Evolutionary conservation across 805 yeast genomes (phyloP), one percentile per base, ranked within the genome.

Genomic region (Candida vartiovaarae): DNA sequence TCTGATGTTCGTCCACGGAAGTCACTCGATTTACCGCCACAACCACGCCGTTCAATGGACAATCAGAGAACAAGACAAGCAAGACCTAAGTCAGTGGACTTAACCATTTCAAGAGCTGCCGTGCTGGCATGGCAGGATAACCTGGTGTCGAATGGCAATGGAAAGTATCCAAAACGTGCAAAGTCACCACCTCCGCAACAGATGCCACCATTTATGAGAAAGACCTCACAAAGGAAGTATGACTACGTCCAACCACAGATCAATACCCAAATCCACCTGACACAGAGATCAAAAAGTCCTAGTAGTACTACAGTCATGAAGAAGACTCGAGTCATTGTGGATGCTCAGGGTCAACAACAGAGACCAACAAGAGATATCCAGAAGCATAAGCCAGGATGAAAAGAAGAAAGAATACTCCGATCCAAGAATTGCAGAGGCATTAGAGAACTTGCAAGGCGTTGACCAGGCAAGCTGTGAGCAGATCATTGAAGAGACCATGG

Each of bases 401-500:
- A 38, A 35, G 23, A 36, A 29, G 8, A 50, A 46, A 30, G 44
- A 41, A 27, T 52, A 50, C 34, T 35, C 39, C 3, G 57, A 57
- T 38, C 56, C 57, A 37, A 48, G 48, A 36, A 49, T 57, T 2
- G 29, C 56, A 23, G 55, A 60, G 33, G 57, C 64, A 7, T 59
- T 69, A 53, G 59, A 62, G 8, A 53, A 60, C 6, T 47, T 68
- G 5, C 65, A 61, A 32, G 96, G 96, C 3, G 84, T 91, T 8
- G 98, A 91, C 62, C 79, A 76, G 43, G 55, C 56, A 4, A 82
- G 95, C 0, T 95, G 95, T 8, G 76, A 76, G 49, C 96, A 87
- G 59, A 90, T 91, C 41, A 66, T 91, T 44, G 84, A 84, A 50
- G 96, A 91, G 57, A 87, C 91, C 46, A 84, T 91, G 26, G 84